Percentiles rank a stretch among this genome's conserved stretches.
phyloP scores from a whole-genome alignment of 257 asterid genomes.

The Solanum sejunctum region DNA sequence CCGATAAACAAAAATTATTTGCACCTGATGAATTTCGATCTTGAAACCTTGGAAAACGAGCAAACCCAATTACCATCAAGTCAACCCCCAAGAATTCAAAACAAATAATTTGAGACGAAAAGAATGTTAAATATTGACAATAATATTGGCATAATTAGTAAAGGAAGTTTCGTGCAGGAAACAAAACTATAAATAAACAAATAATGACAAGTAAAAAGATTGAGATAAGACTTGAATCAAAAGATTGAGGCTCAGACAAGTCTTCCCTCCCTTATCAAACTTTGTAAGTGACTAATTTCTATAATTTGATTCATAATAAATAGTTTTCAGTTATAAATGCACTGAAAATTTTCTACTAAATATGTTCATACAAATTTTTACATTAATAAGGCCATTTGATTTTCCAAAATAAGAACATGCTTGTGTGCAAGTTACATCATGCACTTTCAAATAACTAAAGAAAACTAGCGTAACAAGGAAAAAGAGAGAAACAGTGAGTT shows the following conservation, averaged over 20 bases:
- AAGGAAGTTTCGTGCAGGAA: neutral
- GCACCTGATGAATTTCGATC: too few species aligned
- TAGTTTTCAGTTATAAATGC: neutral
- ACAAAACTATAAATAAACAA: neutral
- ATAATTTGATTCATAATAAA: too few species aligned
- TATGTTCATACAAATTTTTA: neutral
- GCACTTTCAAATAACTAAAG: neutral
- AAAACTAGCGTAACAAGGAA: neutral
- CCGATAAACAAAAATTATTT: too few species aligned
- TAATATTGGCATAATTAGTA: neutral
- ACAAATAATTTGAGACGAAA: neutral
- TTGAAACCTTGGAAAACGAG: too few species aligned
- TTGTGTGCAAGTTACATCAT: neutral
- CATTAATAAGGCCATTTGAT: neutral
- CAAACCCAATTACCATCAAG: too few species aligned
- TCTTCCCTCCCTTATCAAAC: too few species aligned
- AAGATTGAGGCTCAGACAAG: too few species aligned
- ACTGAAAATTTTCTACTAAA: neutral
- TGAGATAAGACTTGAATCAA: too few species aligned
- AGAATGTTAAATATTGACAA: neutral
- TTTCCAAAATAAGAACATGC: too few species aligned
- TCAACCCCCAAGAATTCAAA: accelerated
- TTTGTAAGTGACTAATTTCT: too few species aligned
- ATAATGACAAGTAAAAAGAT: too few species aligned
- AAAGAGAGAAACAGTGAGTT: neutral